Percentiles rank a stretch among this genome's conserved stretches.
Conservation (phyloP, 225 moss, liverwort and hornwort species). For the Bryum argenteum region DNA sequence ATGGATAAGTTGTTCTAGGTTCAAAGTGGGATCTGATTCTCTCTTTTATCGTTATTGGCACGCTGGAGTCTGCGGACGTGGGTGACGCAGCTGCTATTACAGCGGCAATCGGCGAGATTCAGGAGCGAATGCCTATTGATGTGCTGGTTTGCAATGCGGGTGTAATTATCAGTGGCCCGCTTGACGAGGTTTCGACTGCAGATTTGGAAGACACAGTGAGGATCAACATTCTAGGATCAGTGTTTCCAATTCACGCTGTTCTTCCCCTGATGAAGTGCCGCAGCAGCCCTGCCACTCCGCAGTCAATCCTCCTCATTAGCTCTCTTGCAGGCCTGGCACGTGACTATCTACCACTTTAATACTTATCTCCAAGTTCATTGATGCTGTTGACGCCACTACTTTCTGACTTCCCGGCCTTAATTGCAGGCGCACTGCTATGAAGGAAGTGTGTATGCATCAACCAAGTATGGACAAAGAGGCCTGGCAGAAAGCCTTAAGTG, state of each 20-base stretch:
- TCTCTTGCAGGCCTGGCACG: conserved; percentile 36
- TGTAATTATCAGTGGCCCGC: background rate
- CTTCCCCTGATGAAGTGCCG: conserved; percentile 38
- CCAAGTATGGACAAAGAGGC: conserved; percentile 38
- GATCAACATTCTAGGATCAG: conserved; percentile 32
- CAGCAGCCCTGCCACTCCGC: conserved; percentile 15
- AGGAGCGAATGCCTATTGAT: conserved; percentile 37
- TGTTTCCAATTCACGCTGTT: conserved; percentile 34
- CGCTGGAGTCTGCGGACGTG: conserved; percentile 24
- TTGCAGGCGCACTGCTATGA: conserved; percentile 16
- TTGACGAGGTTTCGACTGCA: conserved; percentile 23
- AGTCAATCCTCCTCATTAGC: conserved; percentile 35
- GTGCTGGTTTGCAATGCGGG: conserved; percentile 43
- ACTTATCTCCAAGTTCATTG: too few species aligned
- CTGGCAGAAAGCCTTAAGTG: conserved; percentile 29
- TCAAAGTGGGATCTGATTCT: background rate
- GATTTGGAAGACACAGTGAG: conserved; percentile 28
- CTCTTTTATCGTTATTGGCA: background rate
- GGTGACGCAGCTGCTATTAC: conserved; percentile 26
- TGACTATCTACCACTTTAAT: too few species aligned
- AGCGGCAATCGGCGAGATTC: conserved; percentile 28
- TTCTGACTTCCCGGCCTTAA: too few species aligned
- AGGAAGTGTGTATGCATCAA: conserved; percentile 27
- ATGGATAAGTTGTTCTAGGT: too few species aligned
- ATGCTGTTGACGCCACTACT: too few species aligned